Evolutionary conservation across 495 filamentous ascomycete genomes (phyloP).

Genomic region (Tuber brumale): DNA sequence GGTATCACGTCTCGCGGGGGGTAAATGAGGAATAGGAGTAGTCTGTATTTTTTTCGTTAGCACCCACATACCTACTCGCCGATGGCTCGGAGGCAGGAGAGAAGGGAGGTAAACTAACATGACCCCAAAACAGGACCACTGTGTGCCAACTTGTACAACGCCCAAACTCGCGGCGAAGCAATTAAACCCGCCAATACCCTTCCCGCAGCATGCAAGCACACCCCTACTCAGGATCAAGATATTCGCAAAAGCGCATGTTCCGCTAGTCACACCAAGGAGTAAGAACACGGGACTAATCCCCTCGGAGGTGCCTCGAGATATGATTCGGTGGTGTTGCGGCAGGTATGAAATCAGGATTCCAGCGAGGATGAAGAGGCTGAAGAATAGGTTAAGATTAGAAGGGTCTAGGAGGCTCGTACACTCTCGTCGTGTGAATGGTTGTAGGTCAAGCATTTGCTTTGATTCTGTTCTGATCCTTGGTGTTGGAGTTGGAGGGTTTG

Average conservation of each 20-base stretch:
- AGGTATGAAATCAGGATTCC: conserved; percentile 87
- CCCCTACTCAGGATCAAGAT: conserved; percentile 75
- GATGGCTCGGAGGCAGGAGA: neutral
- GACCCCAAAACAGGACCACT: conserved; percentile 83
- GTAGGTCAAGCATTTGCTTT: neutral
- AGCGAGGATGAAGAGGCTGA: conserved; percentile 60
- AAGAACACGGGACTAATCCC: conserved; percentile 93
- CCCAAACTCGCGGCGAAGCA: conserved; percentile 81
- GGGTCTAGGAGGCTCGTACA: conserved; percentile 36
- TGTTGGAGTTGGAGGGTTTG: neutral
- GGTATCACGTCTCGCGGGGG: conserved; percentile 61
- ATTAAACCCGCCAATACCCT: conserved; percentile 66
- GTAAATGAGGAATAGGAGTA: conserved; percentile 80
- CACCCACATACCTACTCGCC: neutral
- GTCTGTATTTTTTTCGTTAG: conserved; percentile 46
- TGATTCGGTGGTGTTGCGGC: conserved; percentile 89
- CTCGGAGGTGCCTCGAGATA: conserved; percentile 77
- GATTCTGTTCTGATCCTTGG: neutral
- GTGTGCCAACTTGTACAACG: conserved; percentile 78
- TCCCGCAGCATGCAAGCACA: conserved; percentile 72
- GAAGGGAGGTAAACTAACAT: conserved; percentile 57
- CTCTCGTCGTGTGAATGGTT: conserved; percentile 4
- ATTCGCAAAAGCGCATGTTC: conserved; percentile 80
- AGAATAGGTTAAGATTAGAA: conserved; percentile 39
- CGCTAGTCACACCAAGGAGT: conserved; percentile 80